phyloP scores from a whole-genome alignment of 2,329 filamentous ascomycete species.

The Hypoxylon sp. region DNA sequence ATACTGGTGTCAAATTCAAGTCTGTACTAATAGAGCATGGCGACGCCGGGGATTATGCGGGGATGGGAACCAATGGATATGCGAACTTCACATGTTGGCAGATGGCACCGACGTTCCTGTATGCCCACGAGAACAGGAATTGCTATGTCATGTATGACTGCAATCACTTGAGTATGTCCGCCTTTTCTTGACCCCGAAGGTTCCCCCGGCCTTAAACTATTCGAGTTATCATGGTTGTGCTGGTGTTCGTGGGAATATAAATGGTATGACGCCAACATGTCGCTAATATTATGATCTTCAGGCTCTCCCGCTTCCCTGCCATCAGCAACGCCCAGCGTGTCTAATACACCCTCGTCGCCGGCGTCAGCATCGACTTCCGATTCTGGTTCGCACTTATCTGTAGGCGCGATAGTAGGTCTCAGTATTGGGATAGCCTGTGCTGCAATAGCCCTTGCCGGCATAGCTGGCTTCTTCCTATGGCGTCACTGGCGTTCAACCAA shows the following conservation, averaged over 20 bases:
- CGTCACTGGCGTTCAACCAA: constrained; percentile 24
- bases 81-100: constrained; percentile 54
- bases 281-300: constrained; percentile 22
- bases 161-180: constrained; percentile 47
- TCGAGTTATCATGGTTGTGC: not conserved
- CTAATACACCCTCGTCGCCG: constrained; percentile 14
- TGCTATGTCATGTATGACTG: constrained; percentile 55
- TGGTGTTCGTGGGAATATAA: not conserved
- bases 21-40: constrained; percentile 51
- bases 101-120: constrained; percentile 46
- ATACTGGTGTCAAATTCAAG: constrained; percentile 52
- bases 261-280: not conserved
- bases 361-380: constrained; percentile 27
- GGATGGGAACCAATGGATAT: constrained; percentile 54
- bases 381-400: constrained; percentile 29
- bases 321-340: constrained; percentile 21
- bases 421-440: constrained; percentile 40
- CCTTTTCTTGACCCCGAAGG: not conserved
- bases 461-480: constrained; percentile 36
- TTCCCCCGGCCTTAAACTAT: no score
- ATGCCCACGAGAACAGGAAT: constrained; percentile 46
- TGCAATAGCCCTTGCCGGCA: constrained; percentile 26
- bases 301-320: constrained; percentile 23
- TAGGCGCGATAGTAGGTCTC: constrained; percentile 41
- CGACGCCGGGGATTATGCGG: constrained; percentile 52